Evolutionary conservation across 768 basidiomycete species (phyloP).

Genomic region (Suillus cothurnatus): DNA sequence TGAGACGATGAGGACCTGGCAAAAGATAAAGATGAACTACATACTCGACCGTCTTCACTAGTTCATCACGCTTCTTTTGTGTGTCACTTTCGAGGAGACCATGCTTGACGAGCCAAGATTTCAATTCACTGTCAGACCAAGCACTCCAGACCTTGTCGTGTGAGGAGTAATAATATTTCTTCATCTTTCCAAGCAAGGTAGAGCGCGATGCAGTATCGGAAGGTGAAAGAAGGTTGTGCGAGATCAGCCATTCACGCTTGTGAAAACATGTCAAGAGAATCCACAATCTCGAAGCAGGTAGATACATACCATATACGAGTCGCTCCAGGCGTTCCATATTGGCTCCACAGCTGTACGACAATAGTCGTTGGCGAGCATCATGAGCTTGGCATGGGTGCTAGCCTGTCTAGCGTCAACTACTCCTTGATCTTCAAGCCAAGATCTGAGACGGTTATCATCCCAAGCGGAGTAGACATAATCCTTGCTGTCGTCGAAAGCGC

Average conservation of each 20-base stretch:
- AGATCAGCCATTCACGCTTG: conserved; percentile 82
- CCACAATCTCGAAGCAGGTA: not conserved
- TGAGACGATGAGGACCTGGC: not conserved
- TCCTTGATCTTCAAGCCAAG: conserved; percentile 75
- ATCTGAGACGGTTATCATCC: conserved; percentile 76
- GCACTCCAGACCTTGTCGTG: conserved; percentile 56
- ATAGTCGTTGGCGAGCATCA: conserved; percentile 65
- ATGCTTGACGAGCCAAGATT: conserved; percentile 78
- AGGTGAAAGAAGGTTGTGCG: conserved; percentile 72
- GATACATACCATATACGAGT: conserved; percentile 70
- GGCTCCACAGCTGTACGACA: conserved; percentile 66
- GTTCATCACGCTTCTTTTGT: conserved; percentile 69
- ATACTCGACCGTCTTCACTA: conserved; percentile 70
- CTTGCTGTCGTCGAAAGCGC: conserved; percentile 67
- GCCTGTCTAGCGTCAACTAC: conserved; percentile 61
- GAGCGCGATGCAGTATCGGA: conserved; percentile 53
- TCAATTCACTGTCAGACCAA: conserved; percentile 82
- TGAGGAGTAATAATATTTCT: conserved; percentile 71
- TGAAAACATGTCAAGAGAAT: conserved; percentile 1
- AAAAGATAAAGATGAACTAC: conserved; percentile 23
- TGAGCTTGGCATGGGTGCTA: conserved; percentile 62
- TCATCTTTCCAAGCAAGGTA: conserved; percentile 66
- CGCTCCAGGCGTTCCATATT: conserved; percentile 85
- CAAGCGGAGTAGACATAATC: conserved; percentile 91
- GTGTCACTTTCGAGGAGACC: conserved; percentile 72